Evolutionary conservation across 441 rosid species (phyloP).

Genomic region (Populus hybrid): DNA sequence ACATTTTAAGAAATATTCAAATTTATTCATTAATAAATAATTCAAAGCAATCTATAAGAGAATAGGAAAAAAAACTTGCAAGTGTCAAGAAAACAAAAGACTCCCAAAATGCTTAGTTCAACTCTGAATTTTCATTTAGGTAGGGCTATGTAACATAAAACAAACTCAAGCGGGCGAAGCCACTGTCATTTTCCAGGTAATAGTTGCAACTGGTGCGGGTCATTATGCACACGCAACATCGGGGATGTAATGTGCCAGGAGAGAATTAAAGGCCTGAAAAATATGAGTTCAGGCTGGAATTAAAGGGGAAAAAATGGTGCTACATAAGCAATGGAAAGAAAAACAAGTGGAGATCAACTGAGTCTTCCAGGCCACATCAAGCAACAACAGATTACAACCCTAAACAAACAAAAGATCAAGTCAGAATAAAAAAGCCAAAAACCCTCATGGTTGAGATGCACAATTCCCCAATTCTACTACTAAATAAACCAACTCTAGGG

Average conservation of each 20-base stretch:
- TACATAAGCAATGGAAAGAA: background rate
- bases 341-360: background rate
- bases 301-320: background rate
- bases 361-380: constrained; percentile 5
- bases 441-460: background rate
- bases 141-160: background rate
- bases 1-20: too few relatives aligned
- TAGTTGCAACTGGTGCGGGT: background rate
- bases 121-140: too few relatives aligned
- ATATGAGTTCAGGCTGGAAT: background rate
- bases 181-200: background rate
- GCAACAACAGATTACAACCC: constrained; percentile 28
- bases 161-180: background rate
- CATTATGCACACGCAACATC: background rate
- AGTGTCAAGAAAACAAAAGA: background rate
- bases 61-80: background rate
- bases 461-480: background rate
- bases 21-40: too few relatives aligned
- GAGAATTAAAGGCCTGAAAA: background rate
- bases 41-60: background rate
- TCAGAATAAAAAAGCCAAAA: constrained; percentile 7
- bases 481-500: background rate
- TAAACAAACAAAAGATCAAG: constrained; percentile 21
- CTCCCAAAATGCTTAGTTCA: background rate
- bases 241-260: background rate